Evolutionary conservation across 1,139 yeast species (phyloP), one percentile per base, ranked within the genome.

Genomic region (Yamadazyma songkhlaensis): DNA sequence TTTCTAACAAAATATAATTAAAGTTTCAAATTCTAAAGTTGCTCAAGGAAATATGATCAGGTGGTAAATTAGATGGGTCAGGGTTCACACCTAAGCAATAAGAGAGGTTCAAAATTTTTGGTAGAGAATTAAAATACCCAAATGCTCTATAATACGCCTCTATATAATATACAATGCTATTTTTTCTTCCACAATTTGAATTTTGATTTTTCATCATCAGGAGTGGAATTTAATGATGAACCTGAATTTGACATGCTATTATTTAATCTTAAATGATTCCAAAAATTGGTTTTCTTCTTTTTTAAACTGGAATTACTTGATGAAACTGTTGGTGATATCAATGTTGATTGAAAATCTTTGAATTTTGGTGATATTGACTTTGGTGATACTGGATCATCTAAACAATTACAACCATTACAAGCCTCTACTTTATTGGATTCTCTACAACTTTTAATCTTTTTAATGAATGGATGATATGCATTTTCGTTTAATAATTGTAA

Each of bases 401-500:
- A 15, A 25, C 37, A 35, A 25, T 29, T 13, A 43, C 49, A 46
- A 13, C 32, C 25, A 3, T 2, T 15, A 34, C 48, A 48, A 25
- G 33, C 31, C 4, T 25, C 32, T 37, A 47, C 43, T 7, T 41
- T 31, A n/a, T 28, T n/a, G 3, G 11, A 3, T 10, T 20, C 29
- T 9, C 7, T 13, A 27, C 40, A 33, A 15, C 11, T 17, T 29
- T 40, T 44, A 9, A 37, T 29, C 27, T 40, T 37, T 25, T 47
- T 49, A 24, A 46, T 33, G 38, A 46, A 44, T 33, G 44, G 39
- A 34, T 45, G 40, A 44, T 69, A 72, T 4, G 64, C 73, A 45
- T 74, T 74, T 45, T 73, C 79, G 42, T 72, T 61, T 26, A 74
- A 49, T 21, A 74, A 44, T 41, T 66, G 72, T 21, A 71, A 37